Evolutionary conservation across 106 monocot species (phyloP), one percentile per base, ranked within the genome.

Genomic region (Dioscorea dumetorum): DNA sequence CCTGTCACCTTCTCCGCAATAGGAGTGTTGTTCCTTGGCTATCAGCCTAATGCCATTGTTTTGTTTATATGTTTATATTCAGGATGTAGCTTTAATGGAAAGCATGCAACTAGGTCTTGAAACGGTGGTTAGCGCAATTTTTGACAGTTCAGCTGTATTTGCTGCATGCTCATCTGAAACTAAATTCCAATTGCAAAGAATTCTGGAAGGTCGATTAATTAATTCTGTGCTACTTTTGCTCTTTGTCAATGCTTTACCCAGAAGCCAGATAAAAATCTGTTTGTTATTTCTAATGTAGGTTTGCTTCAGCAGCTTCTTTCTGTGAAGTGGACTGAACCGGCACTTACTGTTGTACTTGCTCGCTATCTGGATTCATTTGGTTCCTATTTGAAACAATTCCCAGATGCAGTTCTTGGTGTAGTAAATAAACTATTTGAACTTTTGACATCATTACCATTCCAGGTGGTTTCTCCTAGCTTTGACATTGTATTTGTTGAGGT

Each of bases 381-480:
- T 35, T 80, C 84, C 49, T 97, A 84, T 63, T 79, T 97, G 74
- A 92, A 78, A 81, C 78, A 82, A 51, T 86, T 74, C 54, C 78
- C 88, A 48, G 84, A 97, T 70, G 82, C 87, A 74, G 76, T 85
- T 69, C 61, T 84, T 61, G 64, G 73, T 83, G 84, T 97, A 48
- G 81, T 97, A 23, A 85, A 84, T 73, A 97, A 97, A 69, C 97
- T 97, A 72, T 97, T 97, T 80, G 89, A 92, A 79, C 77, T 90
- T 71, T 80, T 97, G 75, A 90, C 81, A 49, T 90, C 86, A n/a
- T 73, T 97, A 70, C 97, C 97, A 21, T 49, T 80, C 63, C 20
- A 64, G 80, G 49, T 66, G 80, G 86, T 92, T 90, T 61, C 23
- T 62, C 16, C 17, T 61, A 61, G 33, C 22, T 70, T 68, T 56